Conservation (phyloP, 441 rosid genomes). For the Arabidopsis lyrata region DNA sequence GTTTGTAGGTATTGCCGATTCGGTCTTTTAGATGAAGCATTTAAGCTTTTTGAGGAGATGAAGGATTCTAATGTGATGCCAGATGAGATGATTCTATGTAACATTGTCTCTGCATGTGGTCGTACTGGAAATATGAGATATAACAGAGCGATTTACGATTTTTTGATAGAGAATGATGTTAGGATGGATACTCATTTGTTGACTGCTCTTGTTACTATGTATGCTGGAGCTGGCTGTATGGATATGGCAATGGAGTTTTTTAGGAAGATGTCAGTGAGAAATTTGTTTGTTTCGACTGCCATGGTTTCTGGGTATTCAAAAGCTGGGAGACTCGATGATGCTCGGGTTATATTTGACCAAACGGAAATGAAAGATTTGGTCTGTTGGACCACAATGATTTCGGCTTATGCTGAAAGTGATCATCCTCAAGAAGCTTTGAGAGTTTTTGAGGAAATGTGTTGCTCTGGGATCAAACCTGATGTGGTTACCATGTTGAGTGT, state of each 20-base stretch:
- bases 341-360: conserved; percentile 55
- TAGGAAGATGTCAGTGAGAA: conserved; percentile 47
- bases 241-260: conserved; percentile 53
- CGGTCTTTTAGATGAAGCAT: conserved; percentile 55
- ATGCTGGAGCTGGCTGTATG: conserved; percentile 58
- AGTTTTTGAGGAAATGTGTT: conserved; percentile 53
- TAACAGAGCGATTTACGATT: conserved; percentile 58
- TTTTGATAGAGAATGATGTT: conserved; percentile 50
- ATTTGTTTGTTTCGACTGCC: conserved; percentile 57
- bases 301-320: conserved; percentile 67
- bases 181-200: conserved; percentile 52
- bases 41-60: conserved; percentile 75
- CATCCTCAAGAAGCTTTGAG: conserved; percentile 59
- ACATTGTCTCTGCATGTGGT: conserved; percentile 60
- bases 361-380: conserved; percentile 55
- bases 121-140: conserved; percentile 51
- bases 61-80: conserved; percentile 49
- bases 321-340: conserved; percentile 55
- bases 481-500: conserved; percentile 59
- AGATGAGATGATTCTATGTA: conserved; percentile 63
- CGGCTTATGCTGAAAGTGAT: conserved; percentile 66
- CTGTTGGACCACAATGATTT: conserved; percentile 68
- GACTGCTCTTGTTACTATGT: conserved; percentile 65
- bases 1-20: conserved; percentile 53
- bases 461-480: conserved; percentile 53